Conservation (phyloP, 768 basidiomycete species). For the Ramaria sp. region DNA sequence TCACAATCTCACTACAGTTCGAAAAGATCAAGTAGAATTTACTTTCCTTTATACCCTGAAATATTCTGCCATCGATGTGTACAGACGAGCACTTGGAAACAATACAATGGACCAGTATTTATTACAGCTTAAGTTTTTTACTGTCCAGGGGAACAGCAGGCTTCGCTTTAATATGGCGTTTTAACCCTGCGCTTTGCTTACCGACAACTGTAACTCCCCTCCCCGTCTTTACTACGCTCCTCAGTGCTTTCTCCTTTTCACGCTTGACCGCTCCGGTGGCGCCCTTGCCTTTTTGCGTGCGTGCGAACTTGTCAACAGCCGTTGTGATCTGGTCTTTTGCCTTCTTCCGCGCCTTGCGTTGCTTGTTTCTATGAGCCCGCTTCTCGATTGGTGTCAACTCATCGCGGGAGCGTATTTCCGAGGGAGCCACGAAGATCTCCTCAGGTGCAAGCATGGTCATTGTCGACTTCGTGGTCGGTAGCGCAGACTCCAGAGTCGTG, state of each 20-base stretch:
- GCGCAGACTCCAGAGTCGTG: slow-evolving; percentile 77
- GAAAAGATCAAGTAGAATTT: neutral
- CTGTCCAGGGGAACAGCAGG: neutral
- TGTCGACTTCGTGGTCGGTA: slow-evolving; percentile 71
- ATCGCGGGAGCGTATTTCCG: slow-evolving; percentile 50
- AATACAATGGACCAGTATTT: slow-evolving; percentile 4
- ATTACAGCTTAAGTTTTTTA: slow-evolving; percentile 6
- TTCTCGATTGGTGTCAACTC: slow-evolving; percentile 86
- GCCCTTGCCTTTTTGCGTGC: slow-evolving; percentile 29
- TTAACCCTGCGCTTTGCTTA: slow-evolving; percentile 39
- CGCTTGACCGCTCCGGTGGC: slow-evolving; percentile 46
- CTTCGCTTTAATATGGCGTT: slow-evolving; percentile 18
- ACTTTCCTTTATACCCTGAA: neutral
- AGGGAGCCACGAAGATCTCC: slow-evolving; percentile 65
- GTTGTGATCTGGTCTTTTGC: slow-evolving; percentile 44
- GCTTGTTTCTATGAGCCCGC: slow-evolving; percentile 52
- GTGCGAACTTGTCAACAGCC: slow-evolving; percentile 53
- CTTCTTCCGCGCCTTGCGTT: slow-evolving; percentile 61
- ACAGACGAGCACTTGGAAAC: neutral
- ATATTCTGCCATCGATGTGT: neutral
- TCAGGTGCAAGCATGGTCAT: slow-evolving; percentile 87
- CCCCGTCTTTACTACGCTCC: slow-evolving; percentile 73
- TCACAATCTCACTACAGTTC: slow-evolving; percentile 2
- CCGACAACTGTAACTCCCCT: slow-evolving; percentile 85
- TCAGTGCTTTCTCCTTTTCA: slow-evolving; percentile 77